A percentile compares a stretch with the other conserved stretches of the same genome.
Conservation (phyloP, 2,329 filamentous ascomycete genomes). For the Drechslera avenae region DNA sequence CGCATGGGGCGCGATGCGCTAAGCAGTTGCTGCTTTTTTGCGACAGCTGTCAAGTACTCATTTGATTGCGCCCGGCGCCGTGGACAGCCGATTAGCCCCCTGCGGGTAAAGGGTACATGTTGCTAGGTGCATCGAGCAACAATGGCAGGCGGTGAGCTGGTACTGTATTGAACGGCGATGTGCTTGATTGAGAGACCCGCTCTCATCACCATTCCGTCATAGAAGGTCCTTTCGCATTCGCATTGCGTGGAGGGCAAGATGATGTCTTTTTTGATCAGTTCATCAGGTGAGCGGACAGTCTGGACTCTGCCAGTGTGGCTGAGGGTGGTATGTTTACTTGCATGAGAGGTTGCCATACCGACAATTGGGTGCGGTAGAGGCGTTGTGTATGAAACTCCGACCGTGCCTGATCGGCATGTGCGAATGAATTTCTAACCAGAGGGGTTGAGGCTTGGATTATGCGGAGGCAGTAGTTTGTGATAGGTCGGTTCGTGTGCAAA, state of each 20-base stretch:
- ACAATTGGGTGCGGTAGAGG: conserved; percentile 10
- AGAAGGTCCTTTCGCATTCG: background rate
- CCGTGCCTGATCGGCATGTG: conserved; percentile 15
- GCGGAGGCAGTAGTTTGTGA: conserved; percentile 5
- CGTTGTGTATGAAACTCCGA: conserved; percentile 10
- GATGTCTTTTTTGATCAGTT: no score
- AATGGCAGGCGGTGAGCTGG: conserved; percentile 9
- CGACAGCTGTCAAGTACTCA: conserved; percentile 13
- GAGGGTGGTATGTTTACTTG: conserved; percentile 4
- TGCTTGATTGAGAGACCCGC: background rate
- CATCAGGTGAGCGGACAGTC: background rate
- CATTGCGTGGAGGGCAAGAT: no score
- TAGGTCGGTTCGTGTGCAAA: conserved; percentile 12
- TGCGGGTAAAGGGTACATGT: conserved; percentile 3
- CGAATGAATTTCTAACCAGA: conserved; percentile 13
- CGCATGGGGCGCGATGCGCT: conserved; percentile 21
- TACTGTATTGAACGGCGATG: conserved; percentile 1
- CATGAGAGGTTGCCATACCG: background rate
- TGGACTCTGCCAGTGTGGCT: background rate
- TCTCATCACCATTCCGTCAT: background rate
- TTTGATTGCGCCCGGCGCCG: conserved; percentile 5
- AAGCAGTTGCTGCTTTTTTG: conserved; percentile 13
- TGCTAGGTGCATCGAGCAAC: conserved; percentile 1
- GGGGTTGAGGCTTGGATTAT: conserved; percentile 7
- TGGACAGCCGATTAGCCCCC: conserved; percentile 5